Conservation (phyloP, 2,329 filamentous ascomycete genomes). For the Aspergillus intermedius region DNA sequence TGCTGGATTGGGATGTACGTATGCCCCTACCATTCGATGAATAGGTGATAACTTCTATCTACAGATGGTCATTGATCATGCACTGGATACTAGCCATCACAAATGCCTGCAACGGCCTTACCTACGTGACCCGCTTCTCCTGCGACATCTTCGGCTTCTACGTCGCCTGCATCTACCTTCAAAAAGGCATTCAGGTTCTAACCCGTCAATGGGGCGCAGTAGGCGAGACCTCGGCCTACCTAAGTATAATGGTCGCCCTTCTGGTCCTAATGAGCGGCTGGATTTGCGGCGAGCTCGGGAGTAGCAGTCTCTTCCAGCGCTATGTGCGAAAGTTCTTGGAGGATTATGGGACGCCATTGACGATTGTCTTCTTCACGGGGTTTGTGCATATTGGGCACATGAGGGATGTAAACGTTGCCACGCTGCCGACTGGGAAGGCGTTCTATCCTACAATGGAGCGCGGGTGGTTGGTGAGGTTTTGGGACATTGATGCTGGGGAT, state of each 20-base stretch:
- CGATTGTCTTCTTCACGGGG: constrained; percentile 80
- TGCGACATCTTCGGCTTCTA: constrained; percentile 95
- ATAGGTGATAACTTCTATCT: background rate
- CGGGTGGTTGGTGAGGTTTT: constrained; percentile 73
- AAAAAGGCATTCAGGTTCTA: constrained; percentile 83
- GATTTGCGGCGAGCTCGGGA: constrained; percentile 63
- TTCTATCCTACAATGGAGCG: constrained; percentile 72
- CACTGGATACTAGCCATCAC: constrained; percentile 78
- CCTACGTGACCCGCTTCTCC: constrained; percentile 83
- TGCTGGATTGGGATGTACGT: constrained; percentile 74
- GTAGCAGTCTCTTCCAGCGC: constrained; percentile 65
- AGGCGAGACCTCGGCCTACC: constrained; percentile 60
- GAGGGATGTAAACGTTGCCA: constrained; percentile 61
- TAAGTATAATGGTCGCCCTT: constrained; percentile 69
- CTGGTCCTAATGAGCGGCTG: constrained; percentile 74
- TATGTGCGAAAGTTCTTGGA: constrained; percentile 75
- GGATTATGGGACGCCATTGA: constrained; percentile 80
- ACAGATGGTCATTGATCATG: constrained; percentile 72
- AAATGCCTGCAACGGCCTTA: constrained; percentile 82
- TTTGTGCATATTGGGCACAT: constrained; percentile 84
- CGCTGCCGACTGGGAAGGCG: constrained; percentile 66
- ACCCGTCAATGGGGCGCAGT: constrained; percentile 61
- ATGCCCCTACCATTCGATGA: background rate
- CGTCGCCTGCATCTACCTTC: constrained; percentile 83
- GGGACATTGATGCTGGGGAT: constrained; percentile 65